Evolutionary conservation across 2,329 filamentous ascomycete genomes (phyloP).

Genomic region (Ceratocystis lukuohia): DNA sequence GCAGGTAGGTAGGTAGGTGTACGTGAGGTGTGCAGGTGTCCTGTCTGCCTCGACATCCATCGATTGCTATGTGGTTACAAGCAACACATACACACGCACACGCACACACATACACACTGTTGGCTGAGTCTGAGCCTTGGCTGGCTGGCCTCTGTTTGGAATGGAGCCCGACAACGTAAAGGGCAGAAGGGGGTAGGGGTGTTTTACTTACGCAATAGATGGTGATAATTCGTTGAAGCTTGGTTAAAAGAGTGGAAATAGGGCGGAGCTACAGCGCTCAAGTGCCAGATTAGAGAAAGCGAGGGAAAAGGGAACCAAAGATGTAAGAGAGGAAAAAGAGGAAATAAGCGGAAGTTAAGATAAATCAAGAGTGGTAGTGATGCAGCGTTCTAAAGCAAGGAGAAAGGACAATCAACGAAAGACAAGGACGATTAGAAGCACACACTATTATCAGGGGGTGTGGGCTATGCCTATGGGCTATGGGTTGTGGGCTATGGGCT

Average conservation of each 20-base stretch:
- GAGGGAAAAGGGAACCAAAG: neutral
- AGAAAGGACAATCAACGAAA: constrained; percentile 1
- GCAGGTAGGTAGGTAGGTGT: too few species aligned
- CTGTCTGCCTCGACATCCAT: neutral
- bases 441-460: constrained; percentile 9
- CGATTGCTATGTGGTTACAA: neutral
- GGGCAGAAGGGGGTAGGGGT: neutral
- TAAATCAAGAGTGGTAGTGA: neutral
- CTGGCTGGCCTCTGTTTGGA: neutral
- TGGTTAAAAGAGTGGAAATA: neutral
- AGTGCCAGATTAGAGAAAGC: neutral
- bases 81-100: too few species aligned
- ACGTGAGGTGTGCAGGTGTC: neutral
- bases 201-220: neutral
- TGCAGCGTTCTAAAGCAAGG: neutral
- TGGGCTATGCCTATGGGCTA: neutral
- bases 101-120: too few species aligned
- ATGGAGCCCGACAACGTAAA: neutral
- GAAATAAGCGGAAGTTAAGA: neutral
- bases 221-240: neutral
- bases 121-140: neutral
- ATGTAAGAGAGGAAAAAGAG: neutral
- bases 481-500: neutral
- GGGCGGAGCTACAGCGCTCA: neutral
- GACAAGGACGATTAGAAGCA: constrained; percentile 7